These are phyloP conservation scores for Pythium myriotylum DNA, from an alignment of 352 stramenopile species.

Conservation along the genomic window DNA sequence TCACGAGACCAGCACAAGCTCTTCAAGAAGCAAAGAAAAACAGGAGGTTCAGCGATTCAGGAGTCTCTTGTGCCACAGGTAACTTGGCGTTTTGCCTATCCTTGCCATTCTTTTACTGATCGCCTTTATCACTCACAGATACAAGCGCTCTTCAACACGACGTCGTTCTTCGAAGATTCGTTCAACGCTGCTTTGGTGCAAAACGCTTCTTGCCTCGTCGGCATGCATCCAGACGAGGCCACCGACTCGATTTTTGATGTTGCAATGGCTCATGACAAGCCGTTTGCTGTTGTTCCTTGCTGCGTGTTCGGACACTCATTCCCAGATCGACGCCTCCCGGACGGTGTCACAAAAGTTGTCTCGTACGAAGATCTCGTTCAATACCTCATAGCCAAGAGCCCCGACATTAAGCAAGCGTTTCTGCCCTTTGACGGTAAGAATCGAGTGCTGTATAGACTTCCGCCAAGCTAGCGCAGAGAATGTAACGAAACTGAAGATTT, in stretches of 20 bases:
- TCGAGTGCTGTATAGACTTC: slow-evolving; percentile 63
- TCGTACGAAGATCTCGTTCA: slow-evolving; percentile 81
- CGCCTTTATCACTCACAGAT: slow-evolving; percentile 20
- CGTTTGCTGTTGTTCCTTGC: slow-evolving; percentile 96
- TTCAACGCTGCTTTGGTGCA: slow-evolving; percentile 59
- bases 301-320: slow-evolving; percentile 95
- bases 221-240: slow-evolving; percentile 95
- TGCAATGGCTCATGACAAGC: slow-evolving; percentile 87
- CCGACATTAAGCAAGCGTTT: slow-evolving; percentile 58
- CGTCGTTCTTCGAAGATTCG: slow-evolving; percentile 50
- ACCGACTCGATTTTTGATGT: slow-evolving; percentile 95
- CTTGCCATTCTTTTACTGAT: background rate
- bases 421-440: slow-evolving; percentile 87
- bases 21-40: slow-evolving; percentile 65
- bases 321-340: slow-evolving; percentile 52
- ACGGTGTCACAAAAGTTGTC: slow-evolving; percentile 53
- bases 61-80: slow-evolving; percentile 62
- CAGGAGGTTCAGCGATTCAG: slow-evolving; percentile 30
- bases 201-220: slow-evolving; percentile 83
- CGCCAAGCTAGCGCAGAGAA: background rate
- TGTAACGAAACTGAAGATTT: background rate
- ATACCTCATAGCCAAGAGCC: slow-evolving; percentile 78
- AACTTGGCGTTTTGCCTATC: background rate
- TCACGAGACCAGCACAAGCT: slow-evolving; percentile 72
- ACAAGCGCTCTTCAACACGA: slow-evolving; percentile 64